Conservation (phyloP, 176 grass and related monocot genomes). For the Lolium multiflorum region DNA sequence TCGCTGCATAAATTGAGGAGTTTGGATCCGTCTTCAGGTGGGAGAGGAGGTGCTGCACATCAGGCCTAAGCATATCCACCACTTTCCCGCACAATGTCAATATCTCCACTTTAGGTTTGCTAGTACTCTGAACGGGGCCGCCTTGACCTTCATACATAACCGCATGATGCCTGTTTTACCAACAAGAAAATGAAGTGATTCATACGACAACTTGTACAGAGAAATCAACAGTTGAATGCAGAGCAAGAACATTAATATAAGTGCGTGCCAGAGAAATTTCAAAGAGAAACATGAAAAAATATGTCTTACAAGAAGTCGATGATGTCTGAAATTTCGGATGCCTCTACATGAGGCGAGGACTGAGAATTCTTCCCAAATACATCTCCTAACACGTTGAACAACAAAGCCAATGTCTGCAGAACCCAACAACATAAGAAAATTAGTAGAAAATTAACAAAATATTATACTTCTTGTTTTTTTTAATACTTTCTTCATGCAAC, state of each 20-base stretch:
- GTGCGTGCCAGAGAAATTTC: neutral
- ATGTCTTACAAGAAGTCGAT: conserved; percentile 91
- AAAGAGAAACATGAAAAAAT: neutral
- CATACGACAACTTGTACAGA: neutral
- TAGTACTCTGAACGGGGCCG: conserved; percentile 86
- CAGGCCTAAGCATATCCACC: conserved; percentile 75
- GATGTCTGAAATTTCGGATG: conserved; percentile 89
- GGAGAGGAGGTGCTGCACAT: conserved; percentile 92
- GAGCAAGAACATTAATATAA: neutral
- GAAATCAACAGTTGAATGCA: neutral
- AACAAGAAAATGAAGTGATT: neutral
- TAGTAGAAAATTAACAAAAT: conserved; percentile 6
- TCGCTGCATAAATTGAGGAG: conserved; percentile 92
- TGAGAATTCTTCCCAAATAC: conserved; percentile 95
- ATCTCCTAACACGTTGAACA: conserved; percentile 91
- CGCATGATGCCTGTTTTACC: conserved; percentile 75
- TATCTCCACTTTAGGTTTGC: conserved; percentile 95
- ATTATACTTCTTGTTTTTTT: neutral
- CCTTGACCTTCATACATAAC: conserved; percentile 99
- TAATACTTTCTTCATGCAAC: neutral
- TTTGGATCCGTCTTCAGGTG: conserved; percentile 81
- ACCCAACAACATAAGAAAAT: conserved; percentile 24
- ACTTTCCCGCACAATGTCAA: conserved; percentile 92
- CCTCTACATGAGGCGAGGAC: conserved; percentile 66
- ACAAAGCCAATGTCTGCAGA: conserved; percentile 90